A percentile compares a stretch with the other conserved stretches of the same genome.
phyloP scores from a whole-genome alignment of 495 filamentous ascomycete species.

The Lasiosphaeria hispida region DNA sequence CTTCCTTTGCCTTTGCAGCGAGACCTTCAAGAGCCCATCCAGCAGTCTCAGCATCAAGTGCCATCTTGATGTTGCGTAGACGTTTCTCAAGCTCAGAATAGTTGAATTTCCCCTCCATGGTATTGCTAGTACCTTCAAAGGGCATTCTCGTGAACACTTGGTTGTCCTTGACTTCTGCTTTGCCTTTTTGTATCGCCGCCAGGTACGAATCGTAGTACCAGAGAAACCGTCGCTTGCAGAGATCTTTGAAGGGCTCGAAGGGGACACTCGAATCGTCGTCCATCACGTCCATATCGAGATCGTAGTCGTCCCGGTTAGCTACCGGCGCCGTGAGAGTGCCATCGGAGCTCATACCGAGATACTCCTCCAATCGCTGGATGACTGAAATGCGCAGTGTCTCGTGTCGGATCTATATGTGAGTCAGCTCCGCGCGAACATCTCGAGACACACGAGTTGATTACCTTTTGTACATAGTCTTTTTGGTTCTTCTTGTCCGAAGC shows the following conservation, averaged over 20 bases:
- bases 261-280: constrained; percentile 52
- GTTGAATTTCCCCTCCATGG: constrained; percentile 84
- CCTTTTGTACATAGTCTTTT: constrained; percentile 82
- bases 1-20: constrained; percentile 60
- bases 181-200: constrained; percentile 61
- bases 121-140: constrained; percentile 76
- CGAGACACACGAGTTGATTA: constrained; percentile 29
- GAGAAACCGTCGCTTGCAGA: constrained; percentile 87
- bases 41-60: constrained; percentile 68
- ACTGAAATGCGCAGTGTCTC: constrained; percentile 86
- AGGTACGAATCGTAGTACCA: constrained; percentile 95
- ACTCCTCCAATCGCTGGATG: constrained; percentile 78
- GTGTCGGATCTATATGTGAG: constrained; percentile 69
- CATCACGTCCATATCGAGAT: constrained; percentile 48
- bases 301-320: constrained; percentile 49
- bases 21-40: constrained; percentile 70
- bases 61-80: constrained; percentile 60
- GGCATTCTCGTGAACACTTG: constrained; percentile 72
- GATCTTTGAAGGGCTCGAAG: constrained; percentile 82
- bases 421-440: constrained; percentile 8
- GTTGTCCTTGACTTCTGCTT: constrained; percentile 56
- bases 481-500: constrained; percentile 69
- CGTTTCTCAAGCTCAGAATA: constrained; percentile 72
- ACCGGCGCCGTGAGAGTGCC: constrained; percentile 38
- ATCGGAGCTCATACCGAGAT: constrained; percentile 62